Evolutionary conservation across 2,329 filamentous ascomycete species (phyloP).

Genomic region (Fusarium incarnatum): DNA sequence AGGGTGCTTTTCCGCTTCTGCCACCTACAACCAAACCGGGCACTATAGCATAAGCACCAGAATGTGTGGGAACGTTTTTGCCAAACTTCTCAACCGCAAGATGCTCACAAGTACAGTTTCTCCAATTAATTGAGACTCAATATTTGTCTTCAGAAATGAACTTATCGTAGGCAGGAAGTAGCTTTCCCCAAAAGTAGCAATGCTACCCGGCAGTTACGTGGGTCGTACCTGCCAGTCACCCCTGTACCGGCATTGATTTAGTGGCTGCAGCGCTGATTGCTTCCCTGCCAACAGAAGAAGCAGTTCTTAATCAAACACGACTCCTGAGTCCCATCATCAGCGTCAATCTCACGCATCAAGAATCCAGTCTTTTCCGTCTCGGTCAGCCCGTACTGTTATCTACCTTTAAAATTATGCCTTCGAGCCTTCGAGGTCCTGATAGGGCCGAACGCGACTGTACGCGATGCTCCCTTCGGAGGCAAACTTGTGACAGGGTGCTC

Average conservation of each 20-base stretch:
- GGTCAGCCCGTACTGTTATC: rapidly evolving
- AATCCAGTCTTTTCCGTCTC: background rate
- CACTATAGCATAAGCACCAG: too few relatives aligned
- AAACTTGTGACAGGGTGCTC: slow-evolving; percentile 2
- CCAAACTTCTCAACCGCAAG: too few relatives aligned
- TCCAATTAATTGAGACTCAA: too few relatives aligned
- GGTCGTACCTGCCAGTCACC: background rate
- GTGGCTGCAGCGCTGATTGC: background rate
- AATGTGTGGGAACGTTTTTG: too few relatives aligned
- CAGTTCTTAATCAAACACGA: background rate
- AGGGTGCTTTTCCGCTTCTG: too few relatives aligned
- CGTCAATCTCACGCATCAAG: background rate
- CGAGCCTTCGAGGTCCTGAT: background rate
- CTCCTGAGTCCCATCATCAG: background rate
- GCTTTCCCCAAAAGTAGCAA: background rate
- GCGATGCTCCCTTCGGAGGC: background rate
- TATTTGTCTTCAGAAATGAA: too few relatives aligned
- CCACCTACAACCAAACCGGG: too few relatives aligned
- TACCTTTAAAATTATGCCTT: background rate
- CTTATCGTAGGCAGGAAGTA: too few relatives aligned
- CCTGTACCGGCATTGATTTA: background rate
- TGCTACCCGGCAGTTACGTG: background rate
- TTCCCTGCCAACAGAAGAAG: background rate
- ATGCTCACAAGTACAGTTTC: too few relatives aligned
- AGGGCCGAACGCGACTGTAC: background rate